phyloP scores from a whole-genome alignment of 768 basidiomycete species.

The Tricholoma saponaceum region DNA sequence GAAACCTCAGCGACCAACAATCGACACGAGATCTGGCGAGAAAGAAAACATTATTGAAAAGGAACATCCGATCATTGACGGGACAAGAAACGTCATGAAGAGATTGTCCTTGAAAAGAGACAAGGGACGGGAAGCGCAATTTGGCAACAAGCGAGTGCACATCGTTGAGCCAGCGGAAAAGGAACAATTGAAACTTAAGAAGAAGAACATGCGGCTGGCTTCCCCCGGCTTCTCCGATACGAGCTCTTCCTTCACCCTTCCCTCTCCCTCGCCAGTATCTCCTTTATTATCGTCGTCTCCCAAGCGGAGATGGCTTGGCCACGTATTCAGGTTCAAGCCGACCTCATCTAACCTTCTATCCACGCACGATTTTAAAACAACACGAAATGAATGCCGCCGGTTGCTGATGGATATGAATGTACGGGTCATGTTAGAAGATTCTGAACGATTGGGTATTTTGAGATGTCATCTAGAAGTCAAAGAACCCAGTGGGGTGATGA shows the following conservation, averaged over 20 bases:
- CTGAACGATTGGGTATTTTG: conserved; percentile 61
- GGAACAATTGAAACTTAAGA: conserved; percentile 31
- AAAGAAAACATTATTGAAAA: conserved; percentile 52
- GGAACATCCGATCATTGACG: conserved; percentile 12
- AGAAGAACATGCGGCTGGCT: conserved; percentile 20
- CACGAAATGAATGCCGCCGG: conserved; percentile 69
- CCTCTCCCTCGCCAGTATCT: conserved; percentile 34
- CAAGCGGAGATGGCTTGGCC: conserved; percentile 80
- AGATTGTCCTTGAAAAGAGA: conserved; percentile 44
- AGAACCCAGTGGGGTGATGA: conserved; percentile 50
- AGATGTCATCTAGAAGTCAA: conserved; percentile 72
- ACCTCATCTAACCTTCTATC: conserved; percentile 56
- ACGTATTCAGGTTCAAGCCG: conserved; percentile 84
- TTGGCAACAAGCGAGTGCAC: conserved; percentile 35
- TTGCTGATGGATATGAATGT: conserved; percentile 72
- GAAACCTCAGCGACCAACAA: conserved; percentile 24
- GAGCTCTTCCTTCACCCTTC: conserved; percentile 26
- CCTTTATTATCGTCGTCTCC: conserved; percentile 36
- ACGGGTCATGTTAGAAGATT: conserved; percentile 59
- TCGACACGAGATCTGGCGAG: conserved; percentile 27
- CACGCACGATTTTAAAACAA: conserved; percentile 52
- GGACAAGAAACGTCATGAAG: conserved; percentile 23
- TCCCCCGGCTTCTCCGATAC: conserved; percentile 47
- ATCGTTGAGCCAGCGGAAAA: conserved; percentile 45
- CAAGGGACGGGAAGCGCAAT: conserved; percentile 24